These are phyloP conservation scores for Candida yuanshanica DNA, from an alignment of 805 yeast species.

Conservation along the genomic window DNA sequence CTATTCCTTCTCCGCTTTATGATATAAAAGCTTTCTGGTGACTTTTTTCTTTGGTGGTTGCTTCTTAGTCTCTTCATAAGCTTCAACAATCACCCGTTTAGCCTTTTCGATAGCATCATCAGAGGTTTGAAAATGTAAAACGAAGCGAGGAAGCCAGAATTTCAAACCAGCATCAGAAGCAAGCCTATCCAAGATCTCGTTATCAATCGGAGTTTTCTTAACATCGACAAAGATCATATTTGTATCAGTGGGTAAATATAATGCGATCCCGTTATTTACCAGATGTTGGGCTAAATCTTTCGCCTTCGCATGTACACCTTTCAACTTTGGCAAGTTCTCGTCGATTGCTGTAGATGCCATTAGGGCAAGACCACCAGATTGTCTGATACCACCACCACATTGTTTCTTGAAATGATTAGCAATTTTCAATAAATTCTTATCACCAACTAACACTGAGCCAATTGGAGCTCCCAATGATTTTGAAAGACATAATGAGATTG, in stretches of 20 bases:
- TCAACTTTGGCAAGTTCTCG: slow-evolving; percentile 50
- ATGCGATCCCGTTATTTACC: slow-evolving; percentile 42
- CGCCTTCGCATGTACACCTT: slow-evolving; percentile 44
- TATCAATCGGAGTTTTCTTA: slow-evolving; percentile 41
- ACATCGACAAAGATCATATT: slow-evolving; percentile 77
- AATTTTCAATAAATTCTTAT: slow-evolving; percentile 46
- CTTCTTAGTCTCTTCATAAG: slow-evolving; percentile 27
- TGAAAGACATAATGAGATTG: slow-evolving; percentile 82
- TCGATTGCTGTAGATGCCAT: slow-evolving; percentile 79
- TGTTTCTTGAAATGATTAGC: slow-evolving; percentile 89
- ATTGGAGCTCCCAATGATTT: slow-evolving; percentile 92
- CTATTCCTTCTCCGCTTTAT: neutral
- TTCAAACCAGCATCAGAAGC: slow-evolving; percentile 56
- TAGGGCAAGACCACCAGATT: slow-evolving; percentile 70
- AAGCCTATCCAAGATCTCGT: slow-evolving; percentile 43
- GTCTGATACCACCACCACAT: slow-evolving; percentile 92
- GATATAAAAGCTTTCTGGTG: neutral
- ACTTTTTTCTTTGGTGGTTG: slow-evolving; percentile 3
- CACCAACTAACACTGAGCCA: slow-evolving; percentile 83
- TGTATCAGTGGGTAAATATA: slow-evolving; percentile 72
- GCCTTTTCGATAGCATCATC: slow-evolving; percentile 17
- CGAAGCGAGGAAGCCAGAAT: slow-evolving; percentile 58
- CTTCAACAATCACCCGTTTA: slow-evolving; percentile 31
- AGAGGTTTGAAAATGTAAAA: slow-evolving; percentile 40
- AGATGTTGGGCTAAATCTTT: slow-evolving; percentile 47